Evolutionary conservation across 371 early-diverging fungal species (phyloP).

Genomic region (Mortierella sp.): DNA sequence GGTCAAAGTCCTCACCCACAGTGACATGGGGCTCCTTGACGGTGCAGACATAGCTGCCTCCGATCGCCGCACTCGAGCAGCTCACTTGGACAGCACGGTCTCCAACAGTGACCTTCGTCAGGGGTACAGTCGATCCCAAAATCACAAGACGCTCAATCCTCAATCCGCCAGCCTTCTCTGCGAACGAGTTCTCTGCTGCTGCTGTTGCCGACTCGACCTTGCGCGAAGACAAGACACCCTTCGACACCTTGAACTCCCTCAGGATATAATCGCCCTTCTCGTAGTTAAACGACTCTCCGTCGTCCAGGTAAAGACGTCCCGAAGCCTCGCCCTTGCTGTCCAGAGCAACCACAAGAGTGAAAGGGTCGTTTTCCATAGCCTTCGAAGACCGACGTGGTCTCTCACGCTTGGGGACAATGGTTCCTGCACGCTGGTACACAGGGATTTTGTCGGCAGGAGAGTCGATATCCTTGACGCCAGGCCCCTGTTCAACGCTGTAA

Average conservation of each 20-base stretch:
- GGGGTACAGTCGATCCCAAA: conserved; percentile 60
- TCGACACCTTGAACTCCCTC: conserved; percentile 58
- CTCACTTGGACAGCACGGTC: conserved; percentile 27
- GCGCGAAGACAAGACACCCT: conserved; percentile 60
- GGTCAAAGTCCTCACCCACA: conserved; percentile 73
- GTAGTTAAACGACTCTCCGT: conserved; percentile 88
- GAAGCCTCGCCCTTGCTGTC: conserved; percentile 75
- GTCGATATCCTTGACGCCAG: conserved; percentile 66
- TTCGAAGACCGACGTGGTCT: conserved; percentile 88
- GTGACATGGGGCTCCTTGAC: conserved; percentile 80
- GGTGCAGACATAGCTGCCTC: conserved; percentile 55
- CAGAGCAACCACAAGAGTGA: conserved; percentile 89
- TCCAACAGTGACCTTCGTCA: conserved; percentile 32
- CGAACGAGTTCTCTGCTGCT: conserved; percentile 24
- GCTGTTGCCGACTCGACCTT: conserved; percentile 43
- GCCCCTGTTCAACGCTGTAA: conserved; percentile 65
- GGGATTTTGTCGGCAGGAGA: conserved; percentile 85
- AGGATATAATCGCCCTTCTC: conserved; percentile 73
- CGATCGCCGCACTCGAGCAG: conserved; percentile 39
- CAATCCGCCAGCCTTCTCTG: conserved; percentile 46
- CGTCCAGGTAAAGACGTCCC: conserved; percentile 90
- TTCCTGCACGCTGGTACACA: conserved; percentile 89
- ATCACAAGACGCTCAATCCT: conserved; percentile 77
- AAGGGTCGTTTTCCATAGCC: conserved; percentile 89
- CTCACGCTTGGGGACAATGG: conserved; percentile 88